A percentile compares a stretch with the other conserved stretches of the same genome.
These are phyloP conservation scores for Bullera alba DNA, from an alignment of 768 basidiomycete genomes.

Conservation along the genomic window DNA sequence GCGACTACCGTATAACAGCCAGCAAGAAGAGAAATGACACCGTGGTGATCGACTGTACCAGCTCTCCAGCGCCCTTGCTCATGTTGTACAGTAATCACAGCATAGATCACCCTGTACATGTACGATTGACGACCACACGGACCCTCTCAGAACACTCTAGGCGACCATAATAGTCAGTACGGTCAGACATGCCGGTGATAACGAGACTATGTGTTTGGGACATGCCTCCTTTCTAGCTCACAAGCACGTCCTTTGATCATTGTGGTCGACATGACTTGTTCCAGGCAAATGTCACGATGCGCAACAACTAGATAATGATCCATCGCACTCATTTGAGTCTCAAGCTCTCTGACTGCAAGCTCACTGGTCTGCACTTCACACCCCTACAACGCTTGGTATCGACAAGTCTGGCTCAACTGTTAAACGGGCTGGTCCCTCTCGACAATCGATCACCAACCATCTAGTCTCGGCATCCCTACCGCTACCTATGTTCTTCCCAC, in stretches of 20 bases:
- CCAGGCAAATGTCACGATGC: not conserved
- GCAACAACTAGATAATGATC: not conserved
- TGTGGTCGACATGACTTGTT: not conserved
- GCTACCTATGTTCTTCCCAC: too few relatives aligned
- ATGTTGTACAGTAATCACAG: not conserved
- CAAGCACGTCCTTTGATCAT: not conserved
- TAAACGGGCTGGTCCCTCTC: not conserved
- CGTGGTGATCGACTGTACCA: too few relatives aligned
- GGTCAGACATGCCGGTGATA: too few relatives aligned
- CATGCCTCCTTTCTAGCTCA: too few relatives aligned
- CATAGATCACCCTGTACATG: not conserved
- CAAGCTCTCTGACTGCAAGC: not conserved
- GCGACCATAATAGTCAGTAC: not conserved
- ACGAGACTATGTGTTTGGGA: too few relatives aligned
- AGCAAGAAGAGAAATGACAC: too few relatives aligned
- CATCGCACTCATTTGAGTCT: not conserved
- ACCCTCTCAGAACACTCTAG: not conserved
- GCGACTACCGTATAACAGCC: slow-evolving; percentile 22
- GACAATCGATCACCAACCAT: not conserved
- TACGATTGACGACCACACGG: not conserved
- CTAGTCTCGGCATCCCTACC: too few relatives aligned
- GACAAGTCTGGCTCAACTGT: not conserved
- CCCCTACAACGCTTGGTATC: not conserved
- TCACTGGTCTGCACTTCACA: not conserved
- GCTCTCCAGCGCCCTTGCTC: not conserved